Percentiles rank a stretch among this genome's conserved stretches.
Conservation (phyloP, 805 yeast species). For the Yamadazyma philogaea region DNA sequence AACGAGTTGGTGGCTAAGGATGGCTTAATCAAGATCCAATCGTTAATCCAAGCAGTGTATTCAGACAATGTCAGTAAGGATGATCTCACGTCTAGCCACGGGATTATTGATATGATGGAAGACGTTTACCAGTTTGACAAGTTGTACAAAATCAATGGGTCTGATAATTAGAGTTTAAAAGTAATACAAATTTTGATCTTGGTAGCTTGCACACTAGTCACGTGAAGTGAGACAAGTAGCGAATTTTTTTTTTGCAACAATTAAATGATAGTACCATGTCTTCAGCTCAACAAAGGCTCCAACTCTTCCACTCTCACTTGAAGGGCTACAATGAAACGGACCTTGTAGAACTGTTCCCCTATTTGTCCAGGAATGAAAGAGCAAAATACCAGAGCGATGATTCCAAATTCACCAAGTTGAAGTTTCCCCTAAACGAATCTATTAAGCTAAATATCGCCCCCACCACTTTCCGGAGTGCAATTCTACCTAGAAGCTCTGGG, state of each 20-base stretch:
- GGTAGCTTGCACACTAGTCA: neutral
- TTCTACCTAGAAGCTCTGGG: neutral
- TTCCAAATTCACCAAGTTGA: neutral
- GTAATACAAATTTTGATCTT: neutral
- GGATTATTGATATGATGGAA: slow-evolving; percentile 55
- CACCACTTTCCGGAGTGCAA: neutral
- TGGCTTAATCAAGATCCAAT: slow-evolving; percentile 74
- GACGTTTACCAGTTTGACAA: slow-evolving; percentile 49
- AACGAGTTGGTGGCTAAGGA: slow-evolving; percentile 65
- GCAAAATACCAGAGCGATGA: slow-evolving; percentile 6
- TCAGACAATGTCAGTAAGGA: slow-evolving; percentile 29
- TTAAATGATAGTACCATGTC: slow-evolving; percentile 2
- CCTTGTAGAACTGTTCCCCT: slow-evolving; percentile 12
- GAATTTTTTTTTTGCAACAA: slow-evolving; percentile 4
- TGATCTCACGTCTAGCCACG: slow-evolving; percentile 26
- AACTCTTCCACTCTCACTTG: slow-evolving; percentile 12
- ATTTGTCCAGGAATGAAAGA: slow-evolving; percentile 6
- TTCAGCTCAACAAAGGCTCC: slow-evolving; percentile 9
- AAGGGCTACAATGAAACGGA: slow-evolving; percentile 8
- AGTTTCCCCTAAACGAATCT: slow-evolving; percentile 6
- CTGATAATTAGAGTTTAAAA: slow-evolving; percentile 29
- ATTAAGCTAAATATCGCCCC: slow-evolving; percentile 1
- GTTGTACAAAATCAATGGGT: slow-evolving; percentile 42
- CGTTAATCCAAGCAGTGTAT: slow-evolving; percentile 66
- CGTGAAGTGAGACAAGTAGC: slow-evolving; percentile 8